Conservation (phyloP, 2,329 filamentous ascomycete genomes). For the Emmonsiellopsis sp. region DNA sequence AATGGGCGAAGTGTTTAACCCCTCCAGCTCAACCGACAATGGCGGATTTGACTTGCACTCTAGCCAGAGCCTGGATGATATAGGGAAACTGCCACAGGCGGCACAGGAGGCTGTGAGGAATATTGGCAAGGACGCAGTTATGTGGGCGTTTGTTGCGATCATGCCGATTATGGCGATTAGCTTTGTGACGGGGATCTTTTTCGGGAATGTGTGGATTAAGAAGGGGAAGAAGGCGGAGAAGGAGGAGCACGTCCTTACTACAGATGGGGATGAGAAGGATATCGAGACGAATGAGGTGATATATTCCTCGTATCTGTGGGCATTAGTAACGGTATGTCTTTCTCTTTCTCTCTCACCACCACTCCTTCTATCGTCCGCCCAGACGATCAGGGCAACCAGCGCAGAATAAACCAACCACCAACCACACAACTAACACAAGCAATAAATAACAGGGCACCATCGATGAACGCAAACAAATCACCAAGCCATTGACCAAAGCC, state of each 20-base stretch:
- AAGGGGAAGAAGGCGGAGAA: conserved; percentile 19
- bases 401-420: background rate
- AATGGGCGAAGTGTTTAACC: conserved; percentile 19
- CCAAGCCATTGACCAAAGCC: conserved; percentile 13
- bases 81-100: conserved; percentile 25
- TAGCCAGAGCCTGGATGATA: conserved; percentile 28
- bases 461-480: conserved; percentile 17
- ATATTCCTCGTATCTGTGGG: conserved; percentile 23
- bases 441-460: conserved; percentile 15
- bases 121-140: conserved; percentile 48
- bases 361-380: background rate
- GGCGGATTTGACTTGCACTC: conserved; percentile 22
- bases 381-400: too few species aligned
- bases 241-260: conserved; percentile 3
- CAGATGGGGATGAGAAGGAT: conserved; percentile 6
- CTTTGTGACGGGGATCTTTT: conserved; percentile 33
- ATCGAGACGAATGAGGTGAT: conserved; percentile 22
- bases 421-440: background rate
- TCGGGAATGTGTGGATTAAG: conserved; percentile 48
- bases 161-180: conserved; percentile 49
- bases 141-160: conserved; percentile 56
- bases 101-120: conserved; percentile 32
- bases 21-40: conserved; percentile 20
- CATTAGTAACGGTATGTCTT: conserved; percentile 19
- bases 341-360: background rate